Evolutionary conservation across 352 stramenopile species (phyloP), one percentile per base, ranked within the genome.

Genomic region (Phytopythium delawarense): DNA sequence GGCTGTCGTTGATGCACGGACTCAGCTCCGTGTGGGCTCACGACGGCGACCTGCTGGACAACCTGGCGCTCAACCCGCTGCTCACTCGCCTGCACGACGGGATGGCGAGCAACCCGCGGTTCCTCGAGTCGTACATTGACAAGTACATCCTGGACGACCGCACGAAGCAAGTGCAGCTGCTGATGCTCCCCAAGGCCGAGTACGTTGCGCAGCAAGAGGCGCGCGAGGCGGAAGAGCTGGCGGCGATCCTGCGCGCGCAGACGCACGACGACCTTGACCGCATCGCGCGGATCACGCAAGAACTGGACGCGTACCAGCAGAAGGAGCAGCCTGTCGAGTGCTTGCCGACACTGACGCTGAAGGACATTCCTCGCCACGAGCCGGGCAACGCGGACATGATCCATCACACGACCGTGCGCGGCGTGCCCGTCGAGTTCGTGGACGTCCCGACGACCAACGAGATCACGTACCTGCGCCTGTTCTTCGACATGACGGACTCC

Each of bases 361-460:
- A 69, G 0, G 86, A 94, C 57, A 93, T 92, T 66, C 81, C 84
- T 20, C 53, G 60, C 1, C 60, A 74, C 13, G 62, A 84, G 53
- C 71, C 75, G 58, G 68, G 69, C 35, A 87, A 89, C 61, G 64
- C 74, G 13, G 80, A 92, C 42, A 60, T 70, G 5, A 80, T 83
- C 28, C 68, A 88, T 28, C 64, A 74, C n/a, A 66, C 62, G 28
- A 28, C 6, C 13, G 54, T 59, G 32, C n/a, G 37, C 35, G 54
- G 78, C 28, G 64, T 81, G 15, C 62, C 68, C 34, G 66, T 76
- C 21, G 77, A 92, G 59, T 89, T 89, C 55, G 79, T 91, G 15
- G 62, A 80, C 13, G 79, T 91, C 40, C 78, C 84, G 30, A 91
- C 86, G 30, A 94, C 84, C 13, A 92, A 93, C 70, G 86, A 91